phyloP scores from a whole-genome alignment of 805 yeast genomes.

The Cyberlindnera subsufficiens region DNA sequence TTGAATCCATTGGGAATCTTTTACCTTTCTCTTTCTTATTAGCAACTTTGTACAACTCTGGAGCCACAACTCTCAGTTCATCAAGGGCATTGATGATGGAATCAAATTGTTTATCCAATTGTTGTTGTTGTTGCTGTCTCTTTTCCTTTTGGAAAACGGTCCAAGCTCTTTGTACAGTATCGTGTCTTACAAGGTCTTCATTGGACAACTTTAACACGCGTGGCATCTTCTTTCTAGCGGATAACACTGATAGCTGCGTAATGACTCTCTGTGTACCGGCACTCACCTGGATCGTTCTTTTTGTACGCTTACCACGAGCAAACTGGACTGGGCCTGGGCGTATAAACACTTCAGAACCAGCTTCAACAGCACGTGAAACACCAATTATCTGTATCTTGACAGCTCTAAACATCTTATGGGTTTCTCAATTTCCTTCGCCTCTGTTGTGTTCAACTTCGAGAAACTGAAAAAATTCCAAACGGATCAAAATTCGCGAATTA shows the following conservation, averaged over 20 bases:
- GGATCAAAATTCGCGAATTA: too few species aligned
- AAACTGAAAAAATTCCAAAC: too few species aligned
- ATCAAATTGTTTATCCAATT: constrained; percentile 54
- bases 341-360: not conserved
- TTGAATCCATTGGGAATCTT: constrained; percentile 75
- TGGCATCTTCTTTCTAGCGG: constrained; percentile 88
- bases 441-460: not conserved
- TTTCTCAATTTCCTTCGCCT: not conserved
- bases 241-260: constrained; percentile 65
- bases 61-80: constrained; percentile 47
- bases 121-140: constrained; percentile 34
- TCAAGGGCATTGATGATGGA: constrained; percentile 68
- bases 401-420: not conserved
- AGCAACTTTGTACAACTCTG: constrained; percentile 58
- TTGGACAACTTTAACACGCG: constrained; percentile 63
- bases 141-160: constrained; percentile 48
- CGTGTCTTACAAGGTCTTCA: constrained; percentile 84
- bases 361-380: constrained; percentile 10
- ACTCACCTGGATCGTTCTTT: constrained; percentile 30
- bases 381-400: not conserved
- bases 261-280: constrained; percentile 44
- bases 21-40: constrained; percentile 45
- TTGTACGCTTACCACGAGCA: constrained; percentile 47
- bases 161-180: constrained; percentile 83
- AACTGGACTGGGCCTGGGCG: constrained; percentile 18